phyloP scores from a whole-genome alignment of 805 yeast species.

The Blastobotrys robertii region DNA sequence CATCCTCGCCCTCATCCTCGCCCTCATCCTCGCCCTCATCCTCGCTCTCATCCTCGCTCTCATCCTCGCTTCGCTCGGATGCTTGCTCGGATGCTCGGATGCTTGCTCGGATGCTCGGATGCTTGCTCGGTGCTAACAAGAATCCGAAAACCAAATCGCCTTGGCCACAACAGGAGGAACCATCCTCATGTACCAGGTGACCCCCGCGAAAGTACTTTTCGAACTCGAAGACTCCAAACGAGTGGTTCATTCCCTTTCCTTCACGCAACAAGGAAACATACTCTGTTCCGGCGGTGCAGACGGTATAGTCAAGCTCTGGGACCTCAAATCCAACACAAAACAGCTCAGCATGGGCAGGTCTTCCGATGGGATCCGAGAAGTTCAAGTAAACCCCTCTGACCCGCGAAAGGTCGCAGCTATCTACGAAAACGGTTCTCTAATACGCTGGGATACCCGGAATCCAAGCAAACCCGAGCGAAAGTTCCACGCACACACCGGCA shows the following conservation, averaged over 20 bases:
- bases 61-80: too few relatives aligned
- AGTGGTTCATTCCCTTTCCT: conserved; percentile 46
- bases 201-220: conserved; percentile 3
- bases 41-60: too few relatives aligned
- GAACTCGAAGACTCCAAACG: conserved; percentile 33
- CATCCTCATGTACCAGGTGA: conserved; percentile 23
- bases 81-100: too few relatives aligned
- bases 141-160: conserved; percentile 15
- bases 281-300: conserved; percentile 68
- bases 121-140: conserved; percentile 8
- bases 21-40: too few relatives aligned
- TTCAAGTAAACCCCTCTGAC: conserved; percentile 46
- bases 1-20: too few relatives aligned
- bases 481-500: conserved; percentile 84
- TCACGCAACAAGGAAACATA: conserved; percentile 52
- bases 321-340: conserved; percentile 46
- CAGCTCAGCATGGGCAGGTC: conserved; percentile 46
- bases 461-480: conserved; percentile 55
- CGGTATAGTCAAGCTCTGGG: conserved; percentile 79
- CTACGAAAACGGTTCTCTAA: conserved; percentile 82
- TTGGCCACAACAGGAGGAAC: conserved; percentile 26
- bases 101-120: too few relatives aligned
- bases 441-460: conserved; percentile 75
- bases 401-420: conserved; percentile 59
- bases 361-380: conserved; percentile 60